Evolutionary conservation across 2,329 filamentous ascomycete genomes (phyloP).

Genomic region (Arthrobotrys iridis): DNA sequence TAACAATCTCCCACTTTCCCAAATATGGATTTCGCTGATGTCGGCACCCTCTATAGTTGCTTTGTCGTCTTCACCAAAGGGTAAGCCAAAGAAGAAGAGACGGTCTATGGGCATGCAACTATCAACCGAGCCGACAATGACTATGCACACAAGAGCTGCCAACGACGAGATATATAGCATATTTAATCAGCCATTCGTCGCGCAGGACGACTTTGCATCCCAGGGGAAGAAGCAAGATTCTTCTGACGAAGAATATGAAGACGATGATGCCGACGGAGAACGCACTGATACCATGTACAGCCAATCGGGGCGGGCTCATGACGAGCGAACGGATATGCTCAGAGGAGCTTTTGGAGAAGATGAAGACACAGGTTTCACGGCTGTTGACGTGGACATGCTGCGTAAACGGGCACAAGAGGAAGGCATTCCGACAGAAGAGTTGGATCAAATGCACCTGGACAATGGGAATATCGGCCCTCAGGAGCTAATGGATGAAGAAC

Average conservation of each 20-base stretch:
- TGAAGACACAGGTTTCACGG: slow-evolving; percentile 43
- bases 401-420: slow-evolving; percentile 59
- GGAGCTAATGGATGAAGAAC: slow-evolving; percentile 60
- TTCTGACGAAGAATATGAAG: slow-evolving; percentile 61
- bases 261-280: slow-evolving; percentile 61
- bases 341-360: slow-evolving; percentile 46
- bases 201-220: slow-evolving; percentile 61
- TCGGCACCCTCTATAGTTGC: slow-evolving; percentile 22
- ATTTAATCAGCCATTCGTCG: slow-evolving; percentile 83
- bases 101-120: slow-evolving; percentile 54
- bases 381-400: slow-evolving; percentile 59
- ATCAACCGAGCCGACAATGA: slow-evolving; percentile 81
- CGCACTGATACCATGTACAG: slow-evolving; percentile 59
- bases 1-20: slow-evolving; percentile 45
- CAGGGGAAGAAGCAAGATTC: slow-evolving; percentile 72
- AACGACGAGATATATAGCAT: slow-evolving; percentile 98
- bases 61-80: slow-evolving; percentile 53
- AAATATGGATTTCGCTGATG: neutral
- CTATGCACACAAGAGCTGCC: slow-evolving; percentile 90
- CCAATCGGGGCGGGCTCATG: slow-evolving; percentile 59
- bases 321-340: slow-evolving; percentile 51
- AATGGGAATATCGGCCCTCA: slow-evolving; percentile 55
- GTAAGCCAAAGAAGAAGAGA: slow-evolving; percentile 81
- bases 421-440: slow-evolving; percentile 59
- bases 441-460: slow-evolving; percentile 40